Base-by-base conservation (phyloP, 208 protist species). In the Novymonas esmeraldas region DNA sequence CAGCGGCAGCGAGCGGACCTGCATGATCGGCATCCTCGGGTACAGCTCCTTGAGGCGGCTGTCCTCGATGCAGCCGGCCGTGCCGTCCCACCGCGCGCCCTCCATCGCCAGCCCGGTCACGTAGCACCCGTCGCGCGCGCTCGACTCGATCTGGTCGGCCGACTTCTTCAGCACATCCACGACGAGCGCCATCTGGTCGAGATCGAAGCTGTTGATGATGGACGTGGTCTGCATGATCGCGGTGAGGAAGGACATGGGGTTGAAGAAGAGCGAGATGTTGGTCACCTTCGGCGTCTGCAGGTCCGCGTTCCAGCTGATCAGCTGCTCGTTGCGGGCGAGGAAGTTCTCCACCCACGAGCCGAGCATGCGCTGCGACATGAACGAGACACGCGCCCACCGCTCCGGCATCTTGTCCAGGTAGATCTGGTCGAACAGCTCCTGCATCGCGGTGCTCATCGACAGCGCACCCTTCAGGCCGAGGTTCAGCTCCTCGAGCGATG, bases 171-270 rank as follows among this genome's bases (percentile, higher is more conserved):
- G 79, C 7, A 98, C 92, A 80, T 98, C 95, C 50, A 95, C 81
- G 36, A 97, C 93, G 18, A 98, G 76, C 14, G 95, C 75, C 95
- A 98, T 98, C 76, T 97, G 92, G 81, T 99, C 98, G 13, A 99
- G 87, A 55, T 98, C 95, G 75, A 97, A 98, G 69, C 93, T 94
- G 89, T 99, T 99, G 58, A 96, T 90, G 68, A 98, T 98, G 4
- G 98, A 98, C 6, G 97, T 99, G 7, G 92, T 95, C 79, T 99
- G 98, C 95, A 99, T 98, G 57, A 99, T 98, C 63, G 98, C 98
- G 22, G 98, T 99, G 9, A 99, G 77, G 87, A 99, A 99, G 7
- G 98, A 98, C 95, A 99, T 98, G 38, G 98, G 98, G 81, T 99
- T 99, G 85, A 99, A 99, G 78, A 98, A 97, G 60, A 96, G 83